Percentiles rank a stretch among this genome's conserved stretches.
Evolutionary conservation across 2,329 filamentous ascomycete species (phyloP).

Genomic region (Ambrosiella beaveri): DNA sequence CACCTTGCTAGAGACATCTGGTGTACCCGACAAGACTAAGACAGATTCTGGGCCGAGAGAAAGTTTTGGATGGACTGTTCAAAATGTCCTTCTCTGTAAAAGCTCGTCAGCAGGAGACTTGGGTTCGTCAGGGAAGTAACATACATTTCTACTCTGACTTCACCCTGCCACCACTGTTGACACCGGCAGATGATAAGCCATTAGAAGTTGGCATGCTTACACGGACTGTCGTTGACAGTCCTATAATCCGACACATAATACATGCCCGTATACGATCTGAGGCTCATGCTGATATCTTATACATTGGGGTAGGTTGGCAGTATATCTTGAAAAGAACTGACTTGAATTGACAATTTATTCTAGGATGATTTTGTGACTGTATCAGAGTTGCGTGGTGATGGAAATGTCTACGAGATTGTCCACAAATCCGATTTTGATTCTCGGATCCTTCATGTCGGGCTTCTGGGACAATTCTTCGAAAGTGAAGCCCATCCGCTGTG

Average conservation of each 20-base stretch:
- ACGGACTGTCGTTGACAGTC: constrained; percentile 59
- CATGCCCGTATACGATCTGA: constrained; percentile 60
- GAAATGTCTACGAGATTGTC: constrained; percentile 58
- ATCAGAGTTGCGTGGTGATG: constrained; percentile 52
- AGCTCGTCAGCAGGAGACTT: constrained; percentile 31
- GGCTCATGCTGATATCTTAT: constrained; percentile 63
- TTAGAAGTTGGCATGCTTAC: constrained; percentile 58
- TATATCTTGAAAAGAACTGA: neutral
- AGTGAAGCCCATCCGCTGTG: neutral
- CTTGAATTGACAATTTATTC: neutral
- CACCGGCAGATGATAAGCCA: constrained; percentile 21
- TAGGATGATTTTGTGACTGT: constrained; percentile 68
- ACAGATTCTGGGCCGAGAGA: too few species aligned
- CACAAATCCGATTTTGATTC: constrained; percentile 63
- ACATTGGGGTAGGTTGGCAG: constrained; percentile 50
- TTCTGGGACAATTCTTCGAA: constrained; percentile 37
- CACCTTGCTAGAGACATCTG: too few species aligned
- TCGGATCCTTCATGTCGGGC: constrained; percentile 60
- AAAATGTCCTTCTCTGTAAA: too few species aligned
- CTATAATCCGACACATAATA: constrained; percentile 58
- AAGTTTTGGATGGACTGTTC: too few species aligned
- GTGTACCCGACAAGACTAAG: too few species aligned
- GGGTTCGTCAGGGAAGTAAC: constrained; percentile 37
- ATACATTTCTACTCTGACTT: constrained; percentile 23
- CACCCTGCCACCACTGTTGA: constrained; percentile 15